A percentile compares a stretch with the other conserved stretches of the same genome.
phyloP scores from a whole-genome alignment of 345 rosid genomes.

The Eucalyptus marginata region DNA sequence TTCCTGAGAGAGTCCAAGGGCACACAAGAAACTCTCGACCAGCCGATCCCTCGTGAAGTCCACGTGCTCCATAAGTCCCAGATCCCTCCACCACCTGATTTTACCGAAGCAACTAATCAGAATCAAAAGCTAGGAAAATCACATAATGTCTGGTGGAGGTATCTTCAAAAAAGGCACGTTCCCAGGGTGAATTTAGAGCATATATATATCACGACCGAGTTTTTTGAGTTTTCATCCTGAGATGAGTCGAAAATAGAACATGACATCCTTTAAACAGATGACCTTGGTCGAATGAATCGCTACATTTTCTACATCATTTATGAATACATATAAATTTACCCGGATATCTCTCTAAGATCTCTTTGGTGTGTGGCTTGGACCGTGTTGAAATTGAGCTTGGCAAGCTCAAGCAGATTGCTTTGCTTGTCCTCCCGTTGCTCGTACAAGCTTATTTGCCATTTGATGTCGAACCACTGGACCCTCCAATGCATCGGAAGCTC shows the following conservation, averaged over 20 bases:
- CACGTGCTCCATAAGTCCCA: conserved; percentile 18
- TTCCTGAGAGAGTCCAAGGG: conserved; percentile 23
- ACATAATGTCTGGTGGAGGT: neutral
- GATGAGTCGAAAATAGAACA: neutral
- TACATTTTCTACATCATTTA: neutral
- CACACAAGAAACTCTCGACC: conserved; percentile 38
- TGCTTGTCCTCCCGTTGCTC: neutral
- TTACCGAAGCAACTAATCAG: neutral
- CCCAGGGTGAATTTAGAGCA: neutral
- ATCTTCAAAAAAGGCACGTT: neutral
- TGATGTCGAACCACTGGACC: conserved; percentile 41
- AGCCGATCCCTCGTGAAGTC: conserved; percentile 33
- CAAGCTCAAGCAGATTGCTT: conserved; percentile 7
- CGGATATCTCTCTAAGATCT: conserved; percentile 25
- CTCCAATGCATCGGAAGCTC: conserved; percentile 34
- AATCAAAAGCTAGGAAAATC: neutral
- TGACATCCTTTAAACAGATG: neutral
- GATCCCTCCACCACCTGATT: conserved; percentile 44
- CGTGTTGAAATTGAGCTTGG: conserved; percentile 31
- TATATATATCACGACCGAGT: neutral
- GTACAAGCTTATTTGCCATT: conserved; percentile 13
- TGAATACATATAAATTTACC: neutral
- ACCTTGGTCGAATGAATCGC: neutral
- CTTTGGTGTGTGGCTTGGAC: conserved; percentile 36
- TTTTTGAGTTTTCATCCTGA: neutral